These are phyloP conservation scores for Limnanthes douglasii DNA, from an alignment of 345 rosid species.

Conservation along the genomic window DNA sequence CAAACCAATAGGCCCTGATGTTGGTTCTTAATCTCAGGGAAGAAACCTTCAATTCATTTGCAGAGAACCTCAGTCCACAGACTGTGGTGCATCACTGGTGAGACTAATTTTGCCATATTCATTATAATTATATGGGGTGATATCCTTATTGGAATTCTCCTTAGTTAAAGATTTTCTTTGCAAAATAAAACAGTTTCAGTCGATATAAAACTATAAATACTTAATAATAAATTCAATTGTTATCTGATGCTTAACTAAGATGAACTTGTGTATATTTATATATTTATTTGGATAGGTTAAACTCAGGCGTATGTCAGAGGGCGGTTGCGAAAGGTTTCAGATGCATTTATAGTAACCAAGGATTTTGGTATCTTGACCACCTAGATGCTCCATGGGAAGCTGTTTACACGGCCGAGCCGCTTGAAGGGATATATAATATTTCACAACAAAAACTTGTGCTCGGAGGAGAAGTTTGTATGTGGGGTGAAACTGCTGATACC, in stretches of 20 bases:
- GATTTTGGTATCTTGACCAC: conserved; percentile 85
- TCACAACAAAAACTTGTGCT: conserved; percentile 58
- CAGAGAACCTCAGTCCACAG: conserved; percentile 51
- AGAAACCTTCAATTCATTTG: conserved; percentile 65
- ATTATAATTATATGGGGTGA: too few relatives aligned
- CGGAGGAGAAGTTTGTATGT: conserved; percentile 98
- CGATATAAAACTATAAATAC: too few relatives aligned
- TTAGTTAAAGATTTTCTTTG: too few relatives aligned
- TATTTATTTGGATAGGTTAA: conserved; percentile 36
- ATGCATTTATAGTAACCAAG: conserved; percentile 88
- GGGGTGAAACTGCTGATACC: conserved; percentile 80
- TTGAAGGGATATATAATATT: conserved; percentile 48
- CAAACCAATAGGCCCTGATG: too few relatives aligned
- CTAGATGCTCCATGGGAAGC: conserved; percentile 73
- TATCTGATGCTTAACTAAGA: too few relatives aligned
- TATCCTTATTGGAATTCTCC: too few relatives aligned
- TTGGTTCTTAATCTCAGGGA: conserved; percentile 34
- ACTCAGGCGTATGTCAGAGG: conserved; percentile 66
- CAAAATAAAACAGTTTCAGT: too few relatives aligned
- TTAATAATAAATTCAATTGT: too few relatives aligned
- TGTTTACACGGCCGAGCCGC: conserved; percentile 64
- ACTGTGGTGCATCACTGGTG: conserved; percentile 90
- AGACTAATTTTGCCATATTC: too few relatives aligned
- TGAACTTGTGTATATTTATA: too few relatives aligned
- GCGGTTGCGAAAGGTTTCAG: conserved; percentile 79